Evolutionary conservation across 495 filamentous ascomycete genomes (phyloP).

Genomic region (Penicillium steckii): DNA sequence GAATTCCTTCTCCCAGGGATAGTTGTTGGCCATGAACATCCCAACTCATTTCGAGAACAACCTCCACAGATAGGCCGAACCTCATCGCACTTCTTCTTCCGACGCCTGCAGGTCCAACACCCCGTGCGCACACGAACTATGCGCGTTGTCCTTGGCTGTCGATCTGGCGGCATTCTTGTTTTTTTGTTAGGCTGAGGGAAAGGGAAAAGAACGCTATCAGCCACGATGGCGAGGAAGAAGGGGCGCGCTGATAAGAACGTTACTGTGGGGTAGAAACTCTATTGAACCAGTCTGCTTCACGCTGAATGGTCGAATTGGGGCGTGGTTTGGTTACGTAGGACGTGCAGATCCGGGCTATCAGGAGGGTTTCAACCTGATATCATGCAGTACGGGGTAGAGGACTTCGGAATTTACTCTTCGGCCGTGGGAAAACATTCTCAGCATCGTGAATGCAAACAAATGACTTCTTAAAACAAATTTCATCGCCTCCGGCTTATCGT

Average conservation of each 20-base stretch:
- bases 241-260: background rate
- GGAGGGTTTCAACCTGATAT: background rate
- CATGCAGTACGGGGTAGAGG: too few relatives aligned
- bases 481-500: slow-evolving; percentile 20
- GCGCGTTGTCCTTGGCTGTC: slow-evolving; percentile 25
- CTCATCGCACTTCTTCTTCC: slow-evolving; percentile 96
- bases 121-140: slow-evolving; percentile 57
- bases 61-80: slow-evolving; percentile 69
- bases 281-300: background rate
- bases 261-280: slow-evolving; percentile 1
- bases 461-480: slow-evolving; percentile 9
- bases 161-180: slow-evolving; percentile 37
- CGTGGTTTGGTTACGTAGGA: background rate
- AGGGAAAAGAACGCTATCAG: background rate
- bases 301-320: background rate
- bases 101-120: slow-evolving; percentile 78
- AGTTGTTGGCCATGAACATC: slow-evolving; percentile 31
- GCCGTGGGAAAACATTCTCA: too few relatives aligned
- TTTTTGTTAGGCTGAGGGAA: too few relatives aligned
- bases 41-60: slow-evolving; percentile 38
- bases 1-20: slow-evolving; percentile 19
- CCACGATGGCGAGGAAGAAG: background rate
- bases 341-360: background rate
- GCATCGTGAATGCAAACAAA: background rate
- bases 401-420: too few relatives aligned